Evolutionary conservation across 306 rosid genomes (phyloP).

Genomic region (Macrotyloma uniflorum): DNA sequence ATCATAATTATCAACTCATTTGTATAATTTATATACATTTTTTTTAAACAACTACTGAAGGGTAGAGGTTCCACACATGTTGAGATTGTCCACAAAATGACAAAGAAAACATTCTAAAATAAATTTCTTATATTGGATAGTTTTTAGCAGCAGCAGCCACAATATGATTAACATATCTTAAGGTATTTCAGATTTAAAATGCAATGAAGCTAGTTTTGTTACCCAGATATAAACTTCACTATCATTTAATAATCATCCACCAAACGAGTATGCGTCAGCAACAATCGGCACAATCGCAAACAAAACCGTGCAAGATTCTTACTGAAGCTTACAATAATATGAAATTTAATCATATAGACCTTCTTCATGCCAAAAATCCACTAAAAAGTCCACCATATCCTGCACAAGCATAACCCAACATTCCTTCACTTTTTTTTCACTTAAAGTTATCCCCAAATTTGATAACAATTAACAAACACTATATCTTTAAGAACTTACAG

Average conservation of each 20-base stretch:
- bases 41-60: background rate
- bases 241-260: slow-evolving; percentile 29
- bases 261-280: slow-evolving; percentile 32
- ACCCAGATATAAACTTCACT: slow-evolving; percentile 35
- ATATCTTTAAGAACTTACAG: slow-evolving; percentile 39
- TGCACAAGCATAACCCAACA: slow-evolving; percentile 53
- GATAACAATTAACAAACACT: background rate
- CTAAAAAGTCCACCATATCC: slow-evolving; percentile 77
- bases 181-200: slow-evolving; percentile 27
- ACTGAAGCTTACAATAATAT: slow-evolving; percentile 20
- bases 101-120: background rate
- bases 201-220: slow-evolving; percentile 30
- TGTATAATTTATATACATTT: background rate
- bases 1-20: background rate
- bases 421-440: background rate
- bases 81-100: slow-evolving; percentile 15
- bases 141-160: slow-evolving; percentile 3
- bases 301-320: slow-evolving; percentile 45
- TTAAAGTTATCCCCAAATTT: slow-evolving; percentile 6
- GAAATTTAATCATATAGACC: slow-evolving; percentile 66
- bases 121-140: background rate
- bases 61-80: background rate
- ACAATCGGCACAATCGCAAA: slow-evolving; percentile 39
- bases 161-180: slow-evolving; percentile 2
- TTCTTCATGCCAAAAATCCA: slow-evolving; percentile 68